Conservation (phyloP, 441 rosid species). For the Mallotus japonicus region DNA sequence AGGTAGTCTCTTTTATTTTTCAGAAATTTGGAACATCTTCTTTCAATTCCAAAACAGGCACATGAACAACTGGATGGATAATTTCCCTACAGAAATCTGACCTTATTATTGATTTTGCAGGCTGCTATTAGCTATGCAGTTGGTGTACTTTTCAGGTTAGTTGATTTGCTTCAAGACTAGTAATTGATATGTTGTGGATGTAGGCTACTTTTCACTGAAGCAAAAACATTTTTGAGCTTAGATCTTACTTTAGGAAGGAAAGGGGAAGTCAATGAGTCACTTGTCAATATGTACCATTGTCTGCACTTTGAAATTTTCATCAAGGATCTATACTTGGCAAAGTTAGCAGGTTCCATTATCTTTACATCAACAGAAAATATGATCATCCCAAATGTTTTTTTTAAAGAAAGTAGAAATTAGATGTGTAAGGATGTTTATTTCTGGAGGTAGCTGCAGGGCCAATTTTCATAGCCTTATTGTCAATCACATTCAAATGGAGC, state of each 20-base stretch:
- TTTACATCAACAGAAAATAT: background rate
- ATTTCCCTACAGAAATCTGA: slow-evolving; percentile 26
- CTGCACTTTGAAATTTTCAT: slow-evolving; percentile 6
- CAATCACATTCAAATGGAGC: background rate
- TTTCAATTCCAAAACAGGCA: background rate
- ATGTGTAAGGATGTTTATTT: background rate
- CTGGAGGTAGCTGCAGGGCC: background rate
- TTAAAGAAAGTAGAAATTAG: background rate
- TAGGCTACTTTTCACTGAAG: background rate
- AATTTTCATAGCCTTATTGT: background rate
- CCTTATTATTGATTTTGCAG: slow-evolving; percentile 39
- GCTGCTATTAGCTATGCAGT: slow-evolving; percentile 82
- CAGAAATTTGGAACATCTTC: background rate
- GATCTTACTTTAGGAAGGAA: background rate
- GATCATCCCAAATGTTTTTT: background rate
- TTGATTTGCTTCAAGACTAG: slow-evolving; percentile 22
- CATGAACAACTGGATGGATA: background rate
- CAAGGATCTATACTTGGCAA: background rate
- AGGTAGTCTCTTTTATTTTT: background rate
- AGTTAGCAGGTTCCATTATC: background rate
- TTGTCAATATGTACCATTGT: background rate
- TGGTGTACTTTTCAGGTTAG: slow-evolving; percentile 86
- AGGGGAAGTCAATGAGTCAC: background rate
- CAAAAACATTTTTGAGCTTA: background rate
- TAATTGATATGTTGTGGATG: slow-evolving; percentile 1